Evolutionary conservation across 805 yeast species (phyloP).

Genomic region (Candida hungchunana): DNA sequence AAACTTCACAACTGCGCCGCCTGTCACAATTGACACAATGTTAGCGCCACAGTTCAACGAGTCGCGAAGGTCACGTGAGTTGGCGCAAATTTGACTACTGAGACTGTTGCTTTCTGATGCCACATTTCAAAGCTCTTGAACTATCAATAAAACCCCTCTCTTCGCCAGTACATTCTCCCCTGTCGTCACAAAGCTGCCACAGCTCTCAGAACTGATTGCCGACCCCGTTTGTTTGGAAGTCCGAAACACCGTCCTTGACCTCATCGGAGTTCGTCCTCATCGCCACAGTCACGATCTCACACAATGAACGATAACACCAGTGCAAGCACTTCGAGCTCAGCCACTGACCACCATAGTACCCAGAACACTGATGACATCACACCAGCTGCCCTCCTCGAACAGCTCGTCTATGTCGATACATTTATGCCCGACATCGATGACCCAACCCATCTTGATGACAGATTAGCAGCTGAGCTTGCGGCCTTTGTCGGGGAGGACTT

Average conservation of each 20-base stretch:
- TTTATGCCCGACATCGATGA: conserved; percentile 53
- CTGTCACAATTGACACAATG: no score
- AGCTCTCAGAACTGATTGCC: no score
- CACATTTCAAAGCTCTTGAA: not conserved
- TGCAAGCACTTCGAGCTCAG: not conserved
- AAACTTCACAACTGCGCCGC: no score
- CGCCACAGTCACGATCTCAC: not conserved
- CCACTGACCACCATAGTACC: conserved; percentile 2
- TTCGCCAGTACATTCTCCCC: not conserved
- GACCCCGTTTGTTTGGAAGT: no score
- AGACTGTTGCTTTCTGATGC: not conserved
- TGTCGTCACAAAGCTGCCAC: no score
- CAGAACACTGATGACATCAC: conserved; percentile 27
- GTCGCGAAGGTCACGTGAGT: no score
- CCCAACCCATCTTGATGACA: conserved; percentile 44
- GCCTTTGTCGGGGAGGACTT: conserved; percentile 82
- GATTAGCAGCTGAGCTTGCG: conserved; percentile 60
- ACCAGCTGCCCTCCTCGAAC: conserved; percentile 55
- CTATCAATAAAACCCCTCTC: not conserved
- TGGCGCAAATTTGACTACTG: not conserved
- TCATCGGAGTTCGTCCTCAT: no score
- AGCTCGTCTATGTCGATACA: conserved; percentile 74
- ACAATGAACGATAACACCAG: not conserved
- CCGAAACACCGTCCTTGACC: no score
- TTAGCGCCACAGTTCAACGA: no score